Evolutionary conservation across 352 stramenopile species (phyloP).

Genomic region (Pythium coloratum): DNA sequence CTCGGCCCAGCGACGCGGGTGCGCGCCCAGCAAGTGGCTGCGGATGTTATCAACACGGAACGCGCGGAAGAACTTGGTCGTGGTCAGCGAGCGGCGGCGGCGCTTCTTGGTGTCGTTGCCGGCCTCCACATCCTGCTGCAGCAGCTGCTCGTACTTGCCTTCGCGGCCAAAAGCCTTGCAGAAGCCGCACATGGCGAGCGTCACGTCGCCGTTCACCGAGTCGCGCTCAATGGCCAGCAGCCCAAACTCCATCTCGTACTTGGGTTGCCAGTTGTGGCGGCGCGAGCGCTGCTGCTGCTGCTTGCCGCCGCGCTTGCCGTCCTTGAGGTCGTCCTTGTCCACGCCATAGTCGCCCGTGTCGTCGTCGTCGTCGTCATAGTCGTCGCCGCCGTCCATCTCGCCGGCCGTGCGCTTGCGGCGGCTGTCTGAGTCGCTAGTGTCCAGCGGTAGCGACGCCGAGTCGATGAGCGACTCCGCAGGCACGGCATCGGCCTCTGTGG

Average conservation of each 20-base stretch:
- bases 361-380: slow-evolving; percentile 51
- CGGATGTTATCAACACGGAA: slow-evolving; percentile 88
- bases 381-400: slow-evolving; percentile 35
- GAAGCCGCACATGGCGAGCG: slow-evolving; percentile 81
- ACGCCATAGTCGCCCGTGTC: slow-evolving; percentile 34
- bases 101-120: slow-evolving; percentile 69
- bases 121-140: slow-evolving; percentile 47
- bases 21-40: slow-evolving; percentile 76
- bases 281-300: slow-evolving; percentile 35
- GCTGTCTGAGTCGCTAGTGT: slow-evolving; percentile 29
- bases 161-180: slow-evolving; percentile 85
- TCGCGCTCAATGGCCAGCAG: slow-evolving; percentile 72
- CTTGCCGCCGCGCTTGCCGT: slow-evolving; percentile 34
- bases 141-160: slow-evolving; percentile 69
- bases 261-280: slow-evolving; percentile 77
- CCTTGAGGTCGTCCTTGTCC: slow-evolving; percentile 28
- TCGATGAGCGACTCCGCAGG: slow-evolving; percentile 38
- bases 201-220: slow-evolving; percentile 59
- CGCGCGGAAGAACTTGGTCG: slow-evolving; percentile 85
- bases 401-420: slow-evolving; percentile 36
- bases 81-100: slow-evolving; percentile 73
- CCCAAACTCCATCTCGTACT: slow-evolving; percentile 85
- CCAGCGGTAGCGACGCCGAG: slow-evolving; percentile 38
- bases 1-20: slow-evolving; percentile 72
- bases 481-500: not conserved